These are phyloP conservation scores for Apostasia ramifera DNA, from an alignment of 106 monocot genomes.

Conservation along the genomic window DNA sequence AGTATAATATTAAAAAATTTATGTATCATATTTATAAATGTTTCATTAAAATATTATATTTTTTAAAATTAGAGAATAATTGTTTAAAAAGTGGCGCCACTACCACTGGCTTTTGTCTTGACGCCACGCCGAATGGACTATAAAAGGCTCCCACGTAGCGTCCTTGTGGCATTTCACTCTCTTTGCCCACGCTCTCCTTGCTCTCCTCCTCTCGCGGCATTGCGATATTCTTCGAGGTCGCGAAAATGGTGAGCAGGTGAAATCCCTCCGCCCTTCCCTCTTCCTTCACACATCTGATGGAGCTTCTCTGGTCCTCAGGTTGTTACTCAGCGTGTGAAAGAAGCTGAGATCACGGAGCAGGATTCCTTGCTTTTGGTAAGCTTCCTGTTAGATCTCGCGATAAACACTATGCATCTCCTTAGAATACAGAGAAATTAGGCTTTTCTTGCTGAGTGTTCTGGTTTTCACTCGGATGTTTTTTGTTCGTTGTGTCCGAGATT, in stretches of 20 bases:
- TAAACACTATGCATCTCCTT: neutral
- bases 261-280: neutral
- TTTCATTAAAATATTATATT: no score
- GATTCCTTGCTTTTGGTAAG: constrained; percentile 85
- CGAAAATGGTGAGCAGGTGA: constrained; percentile 2
- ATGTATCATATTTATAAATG: no score
- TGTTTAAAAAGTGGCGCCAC: no score
- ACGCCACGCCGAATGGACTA: no score
- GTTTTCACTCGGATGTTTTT: neutral
- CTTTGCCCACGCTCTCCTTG: neutral
- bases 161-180: neutral
- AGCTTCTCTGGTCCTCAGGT: constrained; percentile 31
- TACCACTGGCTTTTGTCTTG: no score
- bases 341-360: constrained; percentile 93
- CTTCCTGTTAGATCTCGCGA: neutral
- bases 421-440: neutral
- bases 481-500: neutral
- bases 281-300: neutral
- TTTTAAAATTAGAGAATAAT: no score
- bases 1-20: no score
- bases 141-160: no score
- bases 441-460: neutral
- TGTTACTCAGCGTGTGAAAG: constrained; percentile 61
- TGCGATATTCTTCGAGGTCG: neutral
- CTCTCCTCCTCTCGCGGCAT: no score